These are phyloP conservation scores for Hirschioporus abietinus DNA, from an alignment of 768 basidiomycete genomes.

Conservation along the genomic window DNA sequence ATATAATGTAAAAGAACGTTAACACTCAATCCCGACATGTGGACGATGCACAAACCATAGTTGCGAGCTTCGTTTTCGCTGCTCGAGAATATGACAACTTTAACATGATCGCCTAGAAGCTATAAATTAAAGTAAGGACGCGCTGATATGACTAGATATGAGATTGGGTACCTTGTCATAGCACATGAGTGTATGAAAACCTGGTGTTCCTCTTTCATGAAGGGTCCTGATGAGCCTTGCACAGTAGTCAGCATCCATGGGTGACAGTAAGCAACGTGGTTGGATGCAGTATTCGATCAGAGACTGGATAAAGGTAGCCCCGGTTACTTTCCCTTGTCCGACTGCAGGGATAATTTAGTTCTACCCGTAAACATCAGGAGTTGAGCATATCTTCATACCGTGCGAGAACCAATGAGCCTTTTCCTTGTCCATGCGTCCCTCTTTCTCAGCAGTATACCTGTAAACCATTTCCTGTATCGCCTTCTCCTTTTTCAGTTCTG, in stretches of 20 bases:
- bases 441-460: conserved; percentile 66
- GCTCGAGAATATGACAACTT: conserved; percentile 83
- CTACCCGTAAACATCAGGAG: neutral
- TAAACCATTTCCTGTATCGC: conserved; percentile 66
- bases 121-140: conserved; percentile 26
- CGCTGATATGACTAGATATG: neutral
- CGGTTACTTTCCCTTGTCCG: conserved; percentile 6
- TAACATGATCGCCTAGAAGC: conserved; percentile 82
- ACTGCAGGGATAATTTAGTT: conserved; percentile 3
- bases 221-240: conserved; percentile 86
- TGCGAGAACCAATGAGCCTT: conserved; percentile 81
- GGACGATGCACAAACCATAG: conserved; percentile 53
- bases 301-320: conserved; percentile 16
- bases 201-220: conserved; percentile 83
- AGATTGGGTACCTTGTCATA: conserved; percentile 65
- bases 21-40: neutral
- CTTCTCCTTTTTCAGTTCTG: conserved; percentile 73
- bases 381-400: conserved; percentile 27
- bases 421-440: conserved; percentile 58
- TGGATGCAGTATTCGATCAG: conserved; percentile 90
- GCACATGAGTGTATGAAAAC: conserved; percentile 79
- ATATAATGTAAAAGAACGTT: conserved; percentile 6
- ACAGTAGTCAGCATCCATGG: conserved; percentile 94
- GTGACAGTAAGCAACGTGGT: conserved; percentile 88
- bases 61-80: conserved; percentile 96